A percentile compares a stretch with the other conserved stretches of the same genome.
Conservation (phyloP, 208 protist genomes). For the Leishmania lainsoni region DNA sequence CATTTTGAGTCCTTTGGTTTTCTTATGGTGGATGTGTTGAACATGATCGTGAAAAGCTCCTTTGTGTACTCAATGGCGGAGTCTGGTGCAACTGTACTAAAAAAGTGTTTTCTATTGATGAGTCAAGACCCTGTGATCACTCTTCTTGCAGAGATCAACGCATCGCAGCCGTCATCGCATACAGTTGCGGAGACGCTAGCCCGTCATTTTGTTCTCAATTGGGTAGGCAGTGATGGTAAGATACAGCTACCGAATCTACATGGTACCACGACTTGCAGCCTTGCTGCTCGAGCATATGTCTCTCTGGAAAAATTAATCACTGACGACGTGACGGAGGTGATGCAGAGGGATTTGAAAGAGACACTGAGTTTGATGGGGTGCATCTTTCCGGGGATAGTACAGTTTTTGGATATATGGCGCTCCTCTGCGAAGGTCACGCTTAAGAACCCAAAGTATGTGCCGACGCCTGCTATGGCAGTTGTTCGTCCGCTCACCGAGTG, state of each 20-base stretch:
- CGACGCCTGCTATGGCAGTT: neutral
- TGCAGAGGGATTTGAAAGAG: conserved; percentile 26
- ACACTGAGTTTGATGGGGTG: conserved; percentile 27
- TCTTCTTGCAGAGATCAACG: conserved; percentile 43
- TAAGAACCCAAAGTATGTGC: neutral
- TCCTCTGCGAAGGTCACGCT: neutral
- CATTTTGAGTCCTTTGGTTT: conserved; percentile 79
- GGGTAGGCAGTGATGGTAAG: conserved; percentile 18
- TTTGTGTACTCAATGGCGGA: conserved; percentile 64
- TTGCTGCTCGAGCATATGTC: conserved; percentile 37
- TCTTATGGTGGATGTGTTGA: conserved; percentile 60
- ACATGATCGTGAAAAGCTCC: conserved; percentile 63
- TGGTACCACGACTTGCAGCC: conserved; percentile 27
- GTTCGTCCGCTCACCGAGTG: conserved; percentile 23
- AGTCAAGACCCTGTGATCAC: conserved; percentile 25
- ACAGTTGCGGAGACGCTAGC: conserved; percentile 14
- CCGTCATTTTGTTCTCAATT: conserved; percentile 35
- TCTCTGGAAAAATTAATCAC: conserved; percentile 12
- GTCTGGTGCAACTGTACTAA: conserved; percentile 44
- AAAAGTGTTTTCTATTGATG: conserved; percentile 51
- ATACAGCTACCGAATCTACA: conserved; percentile 32
- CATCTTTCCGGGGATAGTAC: conserved; percentile 30
- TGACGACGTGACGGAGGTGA: neutral
- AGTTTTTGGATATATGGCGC: conserved; percentile 37
- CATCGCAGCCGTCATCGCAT: conserved; percentile 6